Conservation (phyloP, 108 stramenopile species). For the Stephanodiscus minutulus region DNA sequence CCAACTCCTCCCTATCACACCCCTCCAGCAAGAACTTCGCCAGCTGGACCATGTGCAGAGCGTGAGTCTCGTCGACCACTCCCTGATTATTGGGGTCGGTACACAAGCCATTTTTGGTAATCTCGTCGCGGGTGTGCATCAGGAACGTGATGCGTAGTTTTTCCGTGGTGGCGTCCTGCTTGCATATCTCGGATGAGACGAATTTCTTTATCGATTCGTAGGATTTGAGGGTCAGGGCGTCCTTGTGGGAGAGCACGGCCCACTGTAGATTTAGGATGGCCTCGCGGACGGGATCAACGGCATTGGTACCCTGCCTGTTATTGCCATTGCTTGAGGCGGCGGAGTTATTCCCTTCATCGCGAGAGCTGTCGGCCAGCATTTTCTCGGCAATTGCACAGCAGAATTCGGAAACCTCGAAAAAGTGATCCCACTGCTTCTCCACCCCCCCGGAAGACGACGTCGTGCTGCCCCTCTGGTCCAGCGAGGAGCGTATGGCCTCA, state of each 20-base stretch:
- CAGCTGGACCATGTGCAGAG: slow-evolving; percentile 77
- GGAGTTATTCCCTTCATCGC: slow-evolving; percentile 10
- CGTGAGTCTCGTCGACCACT: slow-evolving; percentile 64
- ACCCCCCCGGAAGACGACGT: slow-evolving; percentile 16
- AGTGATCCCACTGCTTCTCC: slow-evolving; percentile 51
- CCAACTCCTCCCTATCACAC: slow-evolving; percentile 62
- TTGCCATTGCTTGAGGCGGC: slow-evolving; percentile 10
- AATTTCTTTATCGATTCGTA: slow-evolving; percentile 76
- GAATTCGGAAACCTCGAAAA: slow-evolving; percentile 82
- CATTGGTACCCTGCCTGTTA: background rate
- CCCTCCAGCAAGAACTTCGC: slow-evolving; percentile 83
- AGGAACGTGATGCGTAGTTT: slow-evolving; percentile 62
- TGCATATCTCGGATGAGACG: slow-evolving; percentile 61
- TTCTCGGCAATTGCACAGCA: slow-evolving; percentile 69
- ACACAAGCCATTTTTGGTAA: slow-evolving; percentile 43
- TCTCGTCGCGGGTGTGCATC: slow-evolving; percentile 45
- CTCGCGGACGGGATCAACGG: slow-evolving; percentile 47
- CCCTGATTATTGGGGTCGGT: slow-evolving; percentile 13
- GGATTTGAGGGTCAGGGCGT: slow-evolving; percentile 68
- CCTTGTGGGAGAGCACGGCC: slow-evolving; percentile 81
- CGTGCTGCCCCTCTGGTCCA: slow-evolving; percentile 16
- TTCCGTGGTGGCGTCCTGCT: slow-evolving; percentile 46
- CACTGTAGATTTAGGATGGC: slow-evolving; percentile 80
- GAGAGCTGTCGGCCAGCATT: slow-evolving; percentile 24
- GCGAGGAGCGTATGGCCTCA: slow-evolving; percentile 58